Evolutionary conservation across 2,329 filamentous ascomycete genomes (phyloP), one percentile per base, ranked within the genome.

Genomic region (Aspergillus tamarii): DNA sequence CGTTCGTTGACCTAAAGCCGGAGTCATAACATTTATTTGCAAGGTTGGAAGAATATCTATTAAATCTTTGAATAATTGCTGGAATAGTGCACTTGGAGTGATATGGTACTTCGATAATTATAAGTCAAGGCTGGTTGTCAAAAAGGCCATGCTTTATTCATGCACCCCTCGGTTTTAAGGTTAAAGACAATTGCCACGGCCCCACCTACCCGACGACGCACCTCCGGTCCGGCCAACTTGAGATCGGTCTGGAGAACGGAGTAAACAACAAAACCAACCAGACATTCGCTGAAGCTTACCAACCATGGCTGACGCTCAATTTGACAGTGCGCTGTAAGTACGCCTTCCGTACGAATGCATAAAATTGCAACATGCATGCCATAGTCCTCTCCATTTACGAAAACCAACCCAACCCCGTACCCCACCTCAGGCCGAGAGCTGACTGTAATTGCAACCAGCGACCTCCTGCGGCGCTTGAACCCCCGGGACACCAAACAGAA

Each of bases 391-490:
- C 43, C 21, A 34, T 12, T 23, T 32, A 41, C 36, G 43, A 39
- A 23, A 57, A 9, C 23, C 54, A 54, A 28, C n/a, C 43, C 55
- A 57, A 43, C 43, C 39, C 30, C 46, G 28, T 63, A 74, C 72
- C 74, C 72, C 73, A 65, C 70, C 57, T 64, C 43, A 46, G 57
- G 59, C 61, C 65, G 65, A 46, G 59, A 71, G 72, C 74, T 76
- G 68, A 74, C 70, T 67, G 63, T 64, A 48, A 60, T 48, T 61
- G 63, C 62, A 52, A 61, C 39, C 78, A 98, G 95, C 76, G 95
- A 99, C 84, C 94, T 99, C 77, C 94, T 99, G 81, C 94, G 95
- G 73, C 95, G 95, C 69, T 91, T 99, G 67, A 96, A 97, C 83
- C 95, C 95, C 50, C 96, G 96, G 78, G 88, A 95, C 81, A 97